phyloP scores from a whole-genome alignment of 2,329 filamentous ascomycete species.

The Pochonia chlamydosporia region DNA sequence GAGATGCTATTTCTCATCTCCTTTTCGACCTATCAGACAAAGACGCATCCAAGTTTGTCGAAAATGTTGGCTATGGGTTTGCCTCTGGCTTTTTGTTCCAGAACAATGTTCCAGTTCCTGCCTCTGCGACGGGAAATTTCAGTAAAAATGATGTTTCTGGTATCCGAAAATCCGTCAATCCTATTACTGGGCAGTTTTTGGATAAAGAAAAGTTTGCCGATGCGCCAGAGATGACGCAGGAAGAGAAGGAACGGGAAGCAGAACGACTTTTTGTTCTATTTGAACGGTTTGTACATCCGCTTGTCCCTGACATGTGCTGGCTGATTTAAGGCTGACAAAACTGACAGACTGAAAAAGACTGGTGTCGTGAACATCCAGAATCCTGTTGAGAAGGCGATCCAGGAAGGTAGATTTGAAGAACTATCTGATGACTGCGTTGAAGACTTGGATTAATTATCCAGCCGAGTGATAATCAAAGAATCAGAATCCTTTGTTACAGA shows the following conservation, averaged over 20 bases:
- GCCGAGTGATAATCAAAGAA: neutral
- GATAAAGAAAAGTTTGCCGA: conserved; percentile 58
- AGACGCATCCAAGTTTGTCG: conserved; percentile 72
- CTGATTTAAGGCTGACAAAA: conserved; percentile 12
- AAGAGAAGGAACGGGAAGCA: conserved; percentile 88
- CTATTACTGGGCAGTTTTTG: conserved; percentile 78
- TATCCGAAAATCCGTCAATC: conserved; percentile 55
- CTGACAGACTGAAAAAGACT: conserved; percentile 56
- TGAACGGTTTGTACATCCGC: conserved; percentile 54
- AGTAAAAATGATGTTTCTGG: conserved; percentile 22
- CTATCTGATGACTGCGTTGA: conserved; percentile 49
- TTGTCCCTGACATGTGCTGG: neutral
- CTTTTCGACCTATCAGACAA: conserved; percentile 84
- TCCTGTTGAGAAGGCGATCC: conserved; percentile 64
- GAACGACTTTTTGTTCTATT: conserved; percentile 87
- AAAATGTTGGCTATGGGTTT: conserved; percentile 91
- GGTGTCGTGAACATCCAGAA: conserved; percentile 76
- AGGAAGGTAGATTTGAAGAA: conserved; percentile 67
- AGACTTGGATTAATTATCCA: conserved; percentile 31
- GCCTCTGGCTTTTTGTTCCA: conserved; percentile 86
- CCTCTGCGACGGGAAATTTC: conserved; percentile 50
- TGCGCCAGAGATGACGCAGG: conserved; percentile 72
- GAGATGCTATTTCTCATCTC: conserved; percentile 69
- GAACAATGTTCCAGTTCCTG: conserved; percentile 73
- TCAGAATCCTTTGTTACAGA: no score